Base-by-base conservation (phyloP, 169 alveolate species). In the Cryptosporidium viatorum region DNA sequence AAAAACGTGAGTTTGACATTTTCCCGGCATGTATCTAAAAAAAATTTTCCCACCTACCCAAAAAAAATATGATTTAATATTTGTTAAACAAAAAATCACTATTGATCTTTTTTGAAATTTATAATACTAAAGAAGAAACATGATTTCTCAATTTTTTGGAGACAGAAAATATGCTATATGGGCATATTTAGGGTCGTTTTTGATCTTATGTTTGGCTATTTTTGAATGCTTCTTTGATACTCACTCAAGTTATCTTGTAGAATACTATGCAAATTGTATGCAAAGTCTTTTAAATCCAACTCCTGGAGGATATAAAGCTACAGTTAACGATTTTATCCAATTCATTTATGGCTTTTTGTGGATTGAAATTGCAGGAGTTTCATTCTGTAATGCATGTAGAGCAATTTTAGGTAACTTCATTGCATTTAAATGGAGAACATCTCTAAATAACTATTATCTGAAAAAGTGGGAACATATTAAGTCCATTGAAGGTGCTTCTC, bases 371-470 rank as follows among this genome's bases (percentile, higher is more conserved):
- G 75, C 68, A 18, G 89, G 89, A 60, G 89, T 80, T 18, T 59
- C 89, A 18, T n/a, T 80, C 0, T 43, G 59, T 33, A 60, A 62
- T 60, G 55, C 89, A 2, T 69, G 60, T 16, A 33, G 89, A 33
- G 35, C 73, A 21, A 21, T 80, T 16, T 45, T 80, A 18, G 89
- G 89, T 1, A 59, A 80, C 18, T 65, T 62, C 26, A 80, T 80
- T 45, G 89, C 89, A 23, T 80, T 80, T 62, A 80, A 80, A 41
- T 80, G 89, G 89, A 80, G 89, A 62, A 80, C 75, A n/a, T 80
- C 89, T 18, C 52, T 80, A 41, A 80, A 80, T 39, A 48, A 80
- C 33, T 41, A 65, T 29, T 80, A 80, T 67, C 35, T 80, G 12
- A 16, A 60, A 10, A 80, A 62, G n/a, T 80, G 89, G 89, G 39